phyloP scores from a whole-genome alignment of 2,329 filamentous ascomycete species.

The Exophiala lecanii-corni region DNA sequence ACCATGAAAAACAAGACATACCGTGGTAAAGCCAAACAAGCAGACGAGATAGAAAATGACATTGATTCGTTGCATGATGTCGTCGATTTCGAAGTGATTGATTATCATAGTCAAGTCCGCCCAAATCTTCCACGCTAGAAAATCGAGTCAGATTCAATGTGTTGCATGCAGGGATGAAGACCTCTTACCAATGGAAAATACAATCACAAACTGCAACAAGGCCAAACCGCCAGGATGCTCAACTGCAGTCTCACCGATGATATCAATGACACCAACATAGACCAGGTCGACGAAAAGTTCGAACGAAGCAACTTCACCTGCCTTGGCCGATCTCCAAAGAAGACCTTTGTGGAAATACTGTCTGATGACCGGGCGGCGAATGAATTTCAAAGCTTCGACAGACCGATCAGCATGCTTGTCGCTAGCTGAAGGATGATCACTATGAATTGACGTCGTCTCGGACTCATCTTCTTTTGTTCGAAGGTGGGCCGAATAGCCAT shows the following conservation, averaged over 20 bases:
- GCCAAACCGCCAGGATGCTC: constrained; percentile 52
- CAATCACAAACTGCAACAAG: constrained; percentile 56
- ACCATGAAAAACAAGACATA: constrained; percentile 49
- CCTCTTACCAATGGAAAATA: constrained; percentile 48
- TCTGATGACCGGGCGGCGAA: constrained; percentile 55
- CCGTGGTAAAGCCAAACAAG: constrained; percentile 59
- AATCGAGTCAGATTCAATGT: not conserved
- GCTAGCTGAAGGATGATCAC: constrained; percentile 24
- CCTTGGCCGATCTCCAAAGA: constrained; percentile 56
- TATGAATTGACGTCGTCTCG: constrained; percentile 23
- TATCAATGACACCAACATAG: constrained; percentile 61
- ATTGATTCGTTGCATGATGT: constrained; percentile 55
- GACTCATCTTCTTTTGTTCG: constrained; percentile 42
- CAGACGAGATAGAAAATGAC: constrained; percentile 59
- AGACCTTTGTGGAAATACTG: constrained; percentile 65
- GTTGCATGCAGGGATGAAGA: not conserved
- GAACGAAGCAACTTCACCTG: constrained; percentile 57
- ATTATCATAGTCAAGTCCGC: constrained; percentile 41
- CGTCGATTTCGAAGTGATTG: constrained; percentile 60
- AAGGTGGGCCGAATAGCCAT: constrained; percentile 58
- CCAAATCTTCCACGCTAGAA: constrained; percentile 14
- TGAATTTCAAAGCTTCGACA: constrained; percentile 50
- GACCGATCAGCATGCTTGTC: constrained; percentile 27
- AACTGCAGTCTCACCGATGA: constrained; percentile 58
- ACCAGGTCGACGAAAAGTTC: constrained; percentile 62